Evolutionary conservation across 768 basidiomycete genomes (phyloP).

Genomic region (Trametes cinnabarina): DNA sequence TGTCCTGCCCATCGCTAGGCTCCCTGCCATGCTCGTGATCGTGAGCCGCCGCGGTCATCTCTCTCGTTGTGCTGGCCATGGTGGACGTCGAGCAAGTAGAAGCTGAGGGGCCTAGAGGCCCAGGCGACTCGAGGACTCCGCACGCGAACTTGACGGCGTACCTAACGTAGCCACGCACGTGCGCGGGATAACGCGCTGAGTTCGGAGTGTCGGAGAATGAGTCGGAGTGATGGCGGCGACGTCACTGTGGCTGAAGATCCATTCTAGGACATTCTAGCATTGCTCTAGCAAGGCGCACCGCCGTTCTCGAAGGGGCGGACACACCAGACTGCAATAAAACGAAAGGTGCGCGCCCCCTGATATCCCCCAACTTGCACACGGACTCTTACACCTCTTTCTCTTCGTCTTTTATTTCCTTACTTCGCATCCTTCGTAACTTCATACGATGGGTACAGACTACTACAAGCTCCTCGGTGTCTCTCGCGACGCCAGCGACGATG

Average conservation of each 20-base stretch:
- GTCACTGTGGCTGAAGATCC: slow-evolving; percentile 13
- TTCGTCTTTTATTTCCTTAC: not conserved
- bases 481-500: slow-evolving; percentile 75
- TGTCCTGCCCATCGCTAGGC: slow-evolving; percentile 18
- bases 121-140: not conserved
- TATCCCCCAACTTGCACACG: slow-evolving; percentile 11
- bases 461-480: slow-evolving; percentile 79
- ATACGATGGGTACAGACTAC: slow-evolving; percentile 79
- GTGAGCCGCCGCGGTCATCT: not conserved
- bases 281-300: not conserved
- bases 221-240: slow-evolving; percentile 10
- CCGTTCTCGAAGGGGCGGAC: slow-evolving; percentile 8
- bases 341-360: not conserved
- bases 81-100: slow-evolving; percentile 8
- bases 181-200: not conserved
- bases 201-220: slow-evolving; percentile 3
- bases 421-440: not conserved
- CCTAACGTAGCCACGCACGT: slow-evolving; percentile 16
- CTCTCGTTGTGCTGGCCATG: slow-evolving; percentile 12
- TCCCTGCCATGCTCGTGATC: not conserved
- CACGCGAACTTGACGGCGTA: slow-evolving; percentile 5
- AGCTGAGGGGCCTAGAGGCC: not conserved
- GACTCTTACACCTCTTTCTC: slow-evolving; percentile 6
- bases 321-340: slow-evolving; percentile 5
- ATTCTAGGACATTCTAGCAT: slow-evolving; percentile 39